phyloP scores from a whole-genome alignment of 305 asterid species.

The Andrographis paniculata region DNA sequence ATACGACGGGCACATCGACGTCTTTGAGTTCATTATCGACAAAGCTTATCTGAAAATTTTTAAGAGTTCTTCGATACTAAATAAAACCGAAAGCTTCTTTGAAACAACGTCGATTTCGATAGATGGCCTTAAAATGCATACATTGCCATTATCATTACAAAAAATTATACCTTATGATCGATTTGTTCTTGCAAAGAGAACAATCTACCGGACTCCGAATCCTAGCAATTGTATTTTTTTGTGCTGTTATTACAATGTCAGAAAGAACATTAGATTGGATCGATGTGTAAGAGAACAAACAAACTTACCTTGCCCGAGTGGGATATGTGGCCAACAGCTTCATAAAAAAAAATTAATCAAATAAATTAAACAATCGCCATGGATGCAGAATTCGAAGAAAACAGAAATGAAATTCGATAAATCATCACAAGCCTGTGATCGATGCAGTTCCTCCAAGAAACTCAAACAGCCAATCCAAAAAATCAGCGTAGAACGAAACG shows the following conservation, averaged over 20 bases:
- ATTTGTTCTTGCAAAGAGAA: constrained; percentile 90
- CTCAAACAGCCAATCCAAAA: constrained; percentile 64
- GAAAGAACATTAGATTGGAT: too few species aligned
- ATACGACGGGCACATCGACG: constrained; percentile 47
- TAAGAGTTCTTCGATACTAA: too few species aligned
- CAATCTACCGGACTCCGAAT: constrained; percentile 70
- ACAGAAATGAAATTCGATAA: not conserved
- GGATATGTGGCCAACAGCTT: constrained; percentile 64
- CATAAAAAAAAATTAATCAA: constrained; percentile 21
- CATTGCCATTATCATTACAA: too few species aligned
- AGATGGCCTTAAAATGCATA: constrained; percentile 7
- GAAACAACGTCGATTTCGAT: too few species aligned
- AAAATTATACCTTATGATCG: constrained; percentile 65
- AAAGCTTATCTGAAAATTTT: constrained; percentile 63
- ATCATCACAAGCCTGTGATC: constrained; percentile 52
- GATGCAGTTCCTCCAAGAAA: constrained; percentile 69
- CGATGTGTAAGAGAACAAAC: too few species aligned
- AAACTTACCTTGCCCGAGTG: constrained; percentile 77
- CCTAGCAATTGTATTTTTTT: too few species aligned
- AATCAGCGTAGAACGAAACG: constrained; percentile 62
- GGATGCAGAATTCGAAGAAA: constrained; percentile 9
- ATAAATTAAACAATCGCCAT: constrained; percentile 21
- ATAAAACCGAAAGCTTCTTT: too few species aligned
- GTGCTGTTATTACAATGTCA: too few species aligned
- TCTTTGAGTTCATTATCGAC: constrained; percentile 60